Evolutionary conservation across 257 asterid genomes (phyloP).

Genomic region (Solanum clarkiae): DNA sequence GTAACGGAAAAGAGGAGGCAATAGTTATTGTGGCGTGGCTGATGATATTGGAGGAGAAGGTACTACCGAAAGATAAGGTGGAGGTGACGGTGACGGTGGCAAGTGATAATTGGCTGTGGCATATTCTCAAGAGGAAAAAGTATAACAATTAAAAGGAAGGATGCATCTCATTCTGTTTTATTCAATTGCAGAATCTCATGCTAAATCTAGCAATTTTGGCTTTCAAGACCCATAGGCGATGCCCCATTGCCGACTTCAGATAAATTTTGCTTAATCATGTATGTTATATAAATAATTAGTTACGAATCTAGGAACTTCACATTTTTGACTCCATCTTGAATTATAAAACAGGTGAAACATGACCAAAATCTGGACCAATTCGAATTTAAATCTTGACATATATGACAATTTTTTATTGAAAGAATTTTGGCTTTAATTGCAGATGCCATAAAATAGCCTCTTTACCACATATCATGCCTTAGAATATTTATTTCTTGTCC

Average conservation of each 20-base stretch:
- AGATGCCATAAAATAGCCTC: background rate
- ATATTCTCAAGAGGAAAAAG: background rate
- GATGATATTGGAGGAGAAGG: too few species aligned
- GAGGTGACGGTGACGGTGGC: too few species aligned
- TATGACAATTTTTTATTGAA: background rate
- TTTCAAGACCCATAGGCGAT: background rate
- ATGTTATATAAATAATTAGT: too few species aligned
- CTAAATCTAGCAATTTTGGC: background rate
- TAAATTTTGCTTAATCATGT: too few species aligned
- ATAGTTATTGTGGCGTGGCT: too few species aligned
- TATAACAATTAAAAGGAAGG: background rate
- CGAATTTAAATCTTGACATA: background rate
- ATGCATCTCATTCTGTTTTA: background rate
- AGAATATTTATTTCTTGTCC: background rate
- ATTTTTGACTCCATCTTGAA: too few species aligned
- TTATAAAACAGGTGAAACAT: too few species aligned
- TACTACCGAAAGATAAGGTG: too few species aligned
- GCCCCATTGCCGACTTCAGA: too few species aligned
- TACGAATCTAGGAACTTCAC: too few species aligned
- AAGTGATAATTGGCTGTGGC: background rate
- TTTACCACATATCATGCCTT: background rate
- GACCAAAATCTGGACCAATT: background rate
- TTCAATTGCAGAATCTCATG: background rate
- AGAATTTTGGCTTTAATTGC: background rate
- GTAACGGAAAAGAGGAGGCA: too few species aligned